Evolutionary conservation across 129 eudicot species (phyloP).

Genomic region (Pulicaria dysenterica): DNA sequence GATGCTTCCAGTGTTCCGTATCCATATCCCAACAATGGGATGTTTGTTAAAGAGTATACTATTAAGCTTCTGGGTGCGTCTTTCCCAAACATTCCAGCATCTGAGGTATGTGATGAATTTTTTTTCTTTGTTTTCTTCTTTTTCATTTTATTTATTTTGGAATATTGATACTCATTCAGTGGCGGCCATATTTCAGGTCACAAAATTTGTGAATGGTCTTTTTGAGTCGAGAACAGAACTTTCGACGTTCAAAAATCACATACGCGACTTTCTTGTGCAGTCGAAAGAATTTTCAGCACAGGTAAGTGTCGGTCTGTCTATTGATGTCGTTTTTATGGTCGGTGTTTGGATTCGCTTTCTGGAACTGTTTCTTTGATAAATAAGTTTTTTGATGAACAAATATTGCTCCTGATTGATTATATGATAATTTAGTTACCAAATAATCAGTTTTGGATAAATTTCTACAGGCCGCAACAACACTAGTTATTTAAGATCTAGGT

Average conservation of each 20-base stretch:
- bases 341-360: background rate
- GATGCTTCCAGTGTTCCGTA: constrained; percentile 74
- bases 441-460: background rate
- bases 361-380: background rate
- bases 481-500: no score
- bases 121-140: no score
- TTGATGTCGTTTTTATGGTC: background rate
- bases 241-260: constrained; percentile 80
- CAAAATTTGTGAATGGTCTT: constrained; percentile 85
- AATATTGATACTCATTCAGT: background rate
- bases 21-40: constrained; percentile 77
- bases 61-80: constrained; percentile 88
- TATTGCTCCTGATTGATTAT: background rate
- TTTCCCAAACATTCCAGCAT: constrained; percentile 86
- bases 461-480: background rate
- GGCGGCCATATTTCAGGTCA: constrained; percentile 50
- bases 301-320: constrained; percentile 40
- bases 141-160: background rate
- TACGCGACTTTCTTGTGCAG: constrained; percentile 93
- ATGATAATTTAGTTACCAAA: background rate
- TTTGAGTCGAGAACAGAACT: constrained; percentile 80
- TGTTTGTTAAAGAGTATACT: constrained; percentile 84
- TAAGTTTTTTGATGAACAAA: background rate
- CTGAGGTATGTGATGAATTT: constrained; percentile 55
- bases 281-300: constrained; percentile 97